Evolutionary conservation across 176 grass and related monocot species (phyloP), one percentile per base, ranked within the genome.

Genomic region (Musa beccarii): DNA sequence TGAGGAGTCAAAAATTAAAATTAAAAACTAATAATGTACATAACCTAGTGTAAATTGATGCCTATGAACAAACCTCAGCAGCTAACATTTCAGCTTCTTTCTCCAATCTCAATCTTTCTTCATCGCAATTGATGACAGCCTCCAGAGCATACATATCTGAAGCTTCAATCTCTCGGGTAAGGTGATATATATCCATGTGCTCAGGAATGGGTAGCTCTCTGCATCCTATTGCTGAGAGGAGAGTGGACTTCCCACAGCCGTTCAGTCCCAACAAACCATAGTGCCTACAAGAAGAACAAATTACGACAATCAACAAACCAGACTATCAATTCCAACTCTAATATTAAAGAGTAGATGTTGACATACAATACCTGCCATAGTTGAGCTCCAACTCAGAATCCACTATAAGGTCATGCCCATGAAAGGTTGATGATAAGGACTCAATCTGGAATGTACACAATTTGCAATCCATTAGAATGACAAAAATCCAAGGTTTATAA

Each of bases 361-460:
- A 62, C 2, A 12, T 72, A 34, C 28, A 69, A 53, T 88, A 98
- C 90, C 94, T 93, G 16, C 94, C 94, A 34, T 93, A 98, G 72
- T 93, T 98, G 17, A 98, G 86, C 74, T 98, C 94, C 80, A 98
- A 50, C 19, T 98, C 94, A 74, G 94, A 98, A 72, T 98, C 94
- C 9, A 98, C 94, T 81, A 98, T 98, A 76, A 98, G 94, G 80
- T 98, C 94, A 78, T 98, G 94, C 11, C 94, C 94, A 82, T 97
- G 94, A 78, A 97, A 97, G 67, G 94, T 97, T 63, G 93, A 75
- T 2, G 94, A 93, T 51, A 97, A 86, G 49, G 90, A 97, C 78
- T 91, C 94, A 68, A 97, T 97, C 94, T 97, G 87, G 34, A 90
- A 70, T 24, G 81, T 78, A 10, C 49, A 54, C 49, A 73, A 75